Evolutionary conservation across 1,284 basidiomycete genomes (phyloP), one percentile per base, ranked within the genome.

Genomic region (Melampsora occidentalis): DNA sequence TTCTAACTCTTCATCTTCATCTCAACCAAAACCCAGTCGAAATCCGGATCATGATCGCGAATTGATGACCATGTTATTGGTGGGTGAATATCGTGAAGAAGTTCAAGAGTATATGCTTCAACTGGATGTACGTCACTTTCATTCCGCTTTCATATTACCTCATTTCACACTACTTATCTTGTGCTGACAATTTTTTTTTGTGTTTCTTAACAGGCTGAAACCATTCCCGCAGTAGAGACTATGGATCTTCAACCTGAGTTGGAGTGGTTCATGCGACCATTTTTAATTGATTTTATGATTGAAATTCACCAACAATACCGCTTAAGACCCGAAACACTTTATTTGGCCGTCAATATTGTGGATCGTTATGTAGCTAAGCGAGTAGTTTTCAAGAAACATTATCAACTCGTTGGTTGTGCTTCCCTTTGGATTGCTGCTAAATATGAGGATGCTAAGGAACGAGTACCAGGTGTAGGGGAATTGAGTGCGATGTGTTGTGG

Each of bases 211-310:
- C 25, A 78, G 61, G 42, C 33, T 20, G 67, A 69, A 77, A 71
- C 68, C 18, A 35, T 66, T 87, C 91, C 92, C 31, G 93, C 90
- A 14, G 89, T 91, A 66, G 89, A 94, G 79, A 92, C 94, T 69
- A 99, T 99, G 92, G 96, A 98, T 83, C 92, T 95, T 84, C 97
- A 99, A 83, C 96, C 97, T 31, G 96, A 98, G 85, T 92, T 98
- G 81, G 88, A 80, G 65, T 85, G 85, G 85, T 84, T 83, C 84
- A 99, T 99, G 97, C 92, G 97, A n/a, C 93, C 94, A 33, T 97
- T 93, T 86, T 89, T 99, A 61, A 94, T 99, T 82, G 97, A 99
- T 84, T 99, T 99, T 84, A 88, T 99, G 81, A 91, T 99, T 83
- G 97, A 99, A 85, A 93, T 99, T 80, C 97, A 99, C 85, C 94